A percentile compares a stretch with the other conserved stretches of the same genome.
Conservation (phyloP, 2,329 filamentous ascomycete species). For the Colletotrichum phormii region DNA sequence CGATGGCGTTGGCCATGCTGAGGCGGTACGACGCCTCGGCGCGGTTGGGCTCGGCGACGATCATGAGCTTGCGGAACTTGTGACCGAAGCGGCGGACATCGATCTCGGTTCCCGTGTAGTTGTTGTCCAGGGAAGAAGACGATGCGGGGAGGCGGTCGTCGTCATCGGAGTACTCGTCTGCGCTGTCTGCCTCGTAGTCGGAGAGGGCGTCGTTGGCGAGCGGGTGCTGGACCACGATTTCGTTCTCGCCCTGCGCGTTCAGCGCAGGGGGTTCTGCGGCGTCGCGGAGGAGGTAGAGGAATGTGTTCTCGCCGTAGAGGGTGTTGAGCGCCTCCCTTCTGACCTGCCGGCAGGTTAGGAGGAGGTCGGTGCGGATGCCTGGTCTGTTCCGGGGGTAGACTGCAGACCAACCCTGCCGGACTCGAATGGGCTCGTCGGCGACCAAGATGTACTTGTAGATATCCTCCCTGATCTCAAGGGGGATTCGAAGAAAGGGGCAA, state of each 20-base stretch:
- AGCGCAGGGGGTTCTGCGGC: constrained; percentile 41
- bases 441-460: constrained; percentile 49
- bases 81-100: constrained; percentile 51
- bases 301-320: constrained; percentile 61
- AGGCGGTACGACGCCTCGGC: constrained; percentile 40
- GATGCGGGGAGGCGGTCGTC: not conserved
- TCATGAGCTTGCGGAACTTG: constrained; percentile 53
- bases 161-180: constrained; percentile 12
- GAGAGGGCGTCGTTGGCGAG: not conserved
- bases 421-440: constrained; percentile 45
- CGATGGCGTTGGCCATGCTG: constrained; percentile 50
- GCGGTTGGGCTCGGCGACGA: constrained; percentile 58
- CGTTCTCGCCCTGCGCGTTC: constrained; percentile 37
- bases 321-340: constrained; percentile 52
- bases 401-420: constrained; percentile 48
- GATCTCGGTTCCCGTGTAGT: constrained; percentile 46
- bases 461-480: constrained; percentile 44
- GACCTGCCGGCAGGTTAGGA: constrained; percentile 49
- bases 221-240: constrained; percentile 28
- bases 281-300: constrained; percentile 58
- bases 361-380: constrained; percentile 46
- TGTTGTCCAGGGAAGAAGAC: constrained; percentile 35
- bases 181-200: constrained; percentile 15
- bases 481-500: constrained; percentile 37
- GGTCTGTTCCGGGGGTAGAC: constrained; percentile 43